Evolutionary conservation across 345 rosid genomes (phyloP), one percentile per base, ranked within the genome.

Genomic region (Mercurialis annua): DNA sequence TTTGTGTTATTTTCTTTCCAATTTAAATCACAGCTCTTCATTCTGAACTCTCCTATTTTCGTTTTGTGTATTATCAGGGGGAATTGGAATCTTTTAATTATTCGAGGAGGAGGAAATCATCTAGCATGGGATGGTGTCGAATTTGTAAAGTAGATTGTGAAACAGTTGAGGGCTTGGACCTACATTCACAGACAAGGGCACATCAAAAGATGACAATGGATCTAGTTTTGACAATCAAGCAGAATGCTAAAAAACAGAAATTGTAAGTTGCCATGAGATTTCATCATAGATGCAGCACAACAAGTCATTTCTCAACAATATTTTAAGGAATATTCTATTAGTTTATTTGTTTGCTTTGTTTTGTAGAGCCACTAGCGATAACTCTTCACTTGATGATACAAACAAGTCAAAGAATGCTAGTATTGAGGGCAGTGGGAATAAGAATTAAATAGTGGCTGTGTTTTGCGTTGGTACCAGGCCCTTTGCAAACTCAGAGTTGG

Each of bases 141-240:
- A 84, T 90, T 44, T 90, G 96, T 81, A 86, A 84, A 66, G 78
- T 87, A 53, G 93, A 90, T 55, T 86, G 96, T 67, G 86, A 86
- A 76, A 81, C 91, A 26, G 87, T 86, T 55, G 91, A 87, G 71
- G 84, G 93, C 65, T 76, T 82, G 71, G 88, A 87, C 73, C 65
- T 85, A 58, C 91, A 91, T 82, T 85, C 90, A 24, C 91, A 85
- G 73, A 79, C 87, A 3, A 81, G 87, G 75, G 88, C 84, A 69
- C 92, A 89, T 80, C 97, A 88, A 76, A 82, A 81, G 75, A 78
- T 69, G 75, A 84, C 90, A 36, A 79, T 84, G 88, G 96, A 87
- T 71, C 75, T 86, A 77, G 92, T 86, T 62, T 38, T 73, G 34
- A 78, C 65, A 50, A 84, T 84, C 65, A 86, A 83, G 71, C 85